phyloP scores from a whole-genome alignment of 2,329 filamentous ascomycete genomes.

The Apiospora phragmitis region DNA sequence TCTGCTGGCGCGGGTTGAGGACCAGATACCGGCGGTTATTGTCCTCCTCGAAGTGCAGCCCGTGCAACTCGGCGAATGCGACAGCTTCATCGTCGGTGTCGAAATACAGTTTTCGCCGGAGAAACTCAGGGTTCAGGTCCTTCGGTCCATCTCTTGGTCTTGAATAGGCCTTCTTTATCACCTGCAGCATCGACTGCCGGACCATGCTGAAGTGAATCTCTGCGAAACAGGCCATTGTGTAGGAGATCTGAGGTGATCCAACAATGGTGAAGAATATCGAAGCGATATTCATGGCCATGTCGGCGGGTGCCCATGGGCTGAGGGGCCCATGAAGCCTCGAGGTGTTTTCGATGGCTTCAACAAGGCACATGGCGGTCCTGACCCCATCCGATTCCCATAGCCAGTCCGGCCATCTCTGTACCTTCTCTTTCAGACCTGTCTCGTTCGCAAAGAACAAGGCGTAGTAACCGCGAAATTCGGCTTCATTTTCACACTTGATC shows the following conservation, averaged over 20 bases:
- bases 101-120: conserved; percentile 64
- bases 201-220: conserved; percentile 66
- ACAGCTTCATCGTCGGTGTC: conserved; percentile 68
- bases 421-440: conserved; percentile 56
- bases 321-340: conserved; percentile 59
- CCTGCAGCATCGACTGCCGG: conserved; percentile 58
- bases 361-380: conserved; percentile 61
- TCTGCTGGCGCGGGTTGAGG: conserved; percentile 42
- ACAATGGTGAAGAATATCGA: conserved; percentile 62
- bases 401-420: conserved; percentile 55
- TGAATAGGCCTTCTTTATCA: conserved; percentile 55
- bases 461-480: conserved; percentile 67
- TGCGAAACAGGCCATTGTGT: conserved; percentile 69
- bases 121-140: conserved; percentile 57
- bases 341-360: conserved; percentile 61
- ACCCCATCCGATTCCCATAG: conserved; percentile 60
- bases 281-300: conserved; percentile 50
- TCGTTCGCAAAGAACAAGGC: conserved; percentile 62
- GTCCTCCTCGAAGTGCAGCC: conserved; percentile 50
- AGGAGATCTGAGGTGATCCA: conserved; percentile 57
- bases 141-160: conserved; percentile 58
- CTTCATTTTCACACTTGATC: conserved; percentile 61
- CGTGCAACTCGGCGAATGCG: conserved; percentile 61
- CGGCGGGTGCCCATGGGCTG: conserved; percentile 47
- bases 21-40: conserved; percentile 41